phyloP scores from a whole-genome alignment of 768 basidiomycete genomes.

The Tricholoma terreum region DNA sequence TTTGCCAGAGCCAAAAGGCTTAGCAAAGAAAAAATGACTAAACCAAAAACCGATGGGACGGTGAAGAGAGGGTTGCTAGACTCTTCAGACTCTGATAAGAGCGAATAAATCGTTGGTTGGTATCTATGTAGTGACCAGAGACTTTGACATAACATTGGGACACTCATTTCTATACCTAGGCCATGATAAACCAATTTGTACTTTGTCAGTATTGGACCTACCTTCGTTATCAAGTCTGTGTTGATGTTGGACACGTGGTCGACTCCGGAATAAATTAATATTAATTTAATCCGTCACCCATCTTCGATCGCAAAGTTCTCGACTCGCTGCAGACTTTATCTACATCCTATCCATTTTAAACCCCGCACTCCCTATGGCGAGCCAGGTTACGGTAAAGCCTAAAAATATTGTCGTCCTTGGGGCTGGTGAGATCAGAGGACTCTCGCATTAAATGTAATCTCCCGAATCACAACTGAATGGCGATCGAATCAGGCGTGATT shows the following conservation, averaged over 20 bases:
- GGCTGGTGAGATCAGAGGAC: conserved; percentile 12
- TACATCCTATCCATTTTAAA: not conserved
- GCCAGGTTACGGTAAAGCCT: not conserved
- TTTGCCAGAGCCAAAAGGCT: conserved; percentile 84
- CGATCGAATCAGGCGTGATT: conserved; percentile 56
- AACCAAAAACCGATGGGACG: not conserved
- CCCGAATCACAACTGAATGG: not conserved
- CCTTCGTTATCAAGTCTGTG: too few species aligned
- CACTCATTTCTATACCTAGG: too few species aligned
- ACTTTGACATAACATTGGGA: too few species aligned
- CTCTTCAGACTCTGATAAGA: conserved; percentile 13
- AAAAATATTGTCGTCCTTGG: conserved; percentile 19
- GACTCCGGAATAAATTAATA: too few species aligned
- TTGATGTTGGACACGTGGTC: too few species aligned
- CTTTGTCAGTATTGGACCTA: too few species aligned
- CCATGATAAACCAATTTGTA: too few species aligned
- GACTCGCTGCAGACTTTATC: too few species aligned
- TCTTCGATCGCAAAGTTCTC: too few species aligned
- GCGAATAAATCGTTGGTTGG: conserved; percentile 9
- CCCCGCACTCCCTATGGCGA: not conserved
- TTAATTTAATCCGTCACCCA: too few species aligned
- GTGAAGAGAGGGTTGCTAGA: not conserved
- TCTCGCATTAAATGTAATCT: not conserved
- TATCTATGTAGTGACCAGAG: too few species aligned
- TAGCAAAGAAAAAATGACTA: conserved; percentile 28